Percentiles rank a stretch among this genome's conserved stretches.
phyloP scores from a whole-genome alignment of 306 rosid genomes.

The Vigna unguiculata region DNA sequence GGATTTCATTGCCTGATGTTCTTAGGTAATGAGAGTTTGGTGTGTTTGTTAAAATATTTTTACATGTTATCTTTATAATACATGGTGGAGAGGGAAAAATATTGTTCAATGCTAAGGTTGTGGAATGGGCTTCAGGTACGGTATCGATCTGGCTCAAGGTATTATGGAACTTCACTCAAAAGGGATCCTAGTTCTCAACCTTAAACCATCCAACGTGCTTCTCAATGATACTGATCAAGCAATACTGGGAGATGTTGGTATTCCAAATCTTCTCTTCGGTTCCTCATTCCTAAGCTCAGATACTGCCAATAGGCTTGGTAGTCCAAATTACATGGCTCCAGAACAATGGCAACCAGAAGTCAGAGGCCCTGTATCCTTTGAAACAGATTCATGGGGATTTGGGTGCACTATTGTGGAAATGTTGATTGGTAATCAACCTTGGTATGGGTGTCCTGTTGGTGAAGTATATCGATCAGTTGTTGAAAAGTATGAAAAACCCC shows the following conservation, averaged over 20 bases:
- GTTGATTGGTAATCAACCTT: conserved; percentile 86
- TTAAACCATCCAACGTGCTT: conserved; percentile 80
- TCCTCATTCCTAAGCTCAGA: conserved; percentile 64
- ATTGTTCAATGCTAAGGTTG: conserved; percentile 38
- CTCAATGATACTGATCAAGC: conserved; percentile 75
- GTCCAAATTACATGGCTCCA: conserved; percentile 97
- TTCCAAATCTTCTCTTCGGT: conserved; percentile 78
- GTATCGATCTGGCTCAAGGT: conserved; percentile 71
- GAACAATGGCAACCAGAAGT: conserved; percentile 95
- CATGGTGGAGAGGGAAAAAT: neutral
- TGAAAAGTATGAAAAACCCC: conserved; percentile 79
- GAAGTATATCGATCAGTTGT: conserved; percentile 69
- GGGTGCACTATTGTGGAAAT: conserved; percentile 88
- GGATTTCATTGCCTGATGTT: conserved; percentile 68
- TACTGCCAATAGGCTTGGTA: conserved; percentile 77
- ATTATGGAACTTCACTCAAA: conserved; percentile 76
- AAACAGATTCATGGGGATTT: conserved; percentile 95
- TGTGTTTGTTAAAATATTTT: conserved; percentile 21
- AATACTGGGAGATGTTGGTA: conserved; percentile 84
- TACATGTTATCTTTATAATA: conserved; percentile 24
- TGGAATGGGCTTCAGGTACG: conserved; percentile 71
- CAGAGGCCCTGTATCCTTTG: conserved; percentile 86
- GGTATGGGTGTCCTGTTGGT: conserved; percentile 76
- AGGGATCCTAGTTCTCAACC: conserved; percentile 78
- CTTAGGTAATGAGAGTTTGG: conserved; percentile 66